Conservation (phyloP, 2,329 filamentous ascomycete genomes). For the Atkinsonella hypoxylon region DNA sequence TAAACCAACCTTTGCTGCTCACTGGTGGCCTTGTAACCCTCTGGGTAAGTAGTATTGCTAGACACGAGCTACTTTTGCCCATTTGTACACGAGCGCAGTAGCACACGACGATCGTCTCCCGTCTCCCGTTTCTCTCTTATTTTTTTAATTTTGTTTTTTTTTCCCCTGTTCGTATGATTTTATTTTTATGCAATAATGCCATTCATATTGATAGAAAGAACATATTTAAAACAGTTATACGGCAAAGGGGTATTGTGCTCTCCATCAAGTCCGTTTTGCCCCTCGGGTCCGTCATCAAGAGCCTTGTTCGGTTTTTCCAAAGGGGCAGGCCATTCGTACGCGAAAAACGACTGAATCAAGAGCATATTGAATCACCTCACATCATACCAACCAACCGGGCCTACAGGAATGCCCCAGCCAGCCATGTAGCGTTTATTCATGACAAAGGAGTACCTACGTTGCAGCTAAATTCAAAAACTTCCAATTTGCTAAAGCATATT, state of each 20-base stretch:
- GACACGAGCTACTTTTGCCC: too few species aligned
- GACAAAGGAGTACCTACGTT: slow-evolving; percentile 5
- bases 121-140: neutral
- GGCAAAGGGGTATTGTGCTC: neutral
- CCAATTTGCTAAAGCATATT: neutral
- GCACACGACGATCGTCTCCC: neutral
- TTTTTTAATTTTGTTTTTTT: too few species aligned
- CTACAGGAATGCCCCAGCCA: neutral
- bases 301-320: neutral
- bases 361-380: neutral
- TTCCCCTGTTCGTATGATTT: too few species aligned
- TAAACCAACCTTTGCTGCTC: slow-evolving; percentile 5
- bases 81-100: neutral
- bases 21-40: neutral
- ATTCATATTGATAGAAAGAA: neutral
- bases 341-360: neutral
- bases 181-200: neutral
- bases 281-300: slow-evolving; percentile 1
- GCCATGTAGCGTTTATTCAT: neutral
- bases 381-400: neutral
- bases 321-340: neutral
- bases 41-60: too few species aligned
- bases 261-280: neutral
- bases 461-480: neutral
- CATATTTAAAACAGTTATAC: neutral